phyloP scores from a whole-genome alignment of 176 grass and related monocot species.

The Elymus sibiricus region DNA sequence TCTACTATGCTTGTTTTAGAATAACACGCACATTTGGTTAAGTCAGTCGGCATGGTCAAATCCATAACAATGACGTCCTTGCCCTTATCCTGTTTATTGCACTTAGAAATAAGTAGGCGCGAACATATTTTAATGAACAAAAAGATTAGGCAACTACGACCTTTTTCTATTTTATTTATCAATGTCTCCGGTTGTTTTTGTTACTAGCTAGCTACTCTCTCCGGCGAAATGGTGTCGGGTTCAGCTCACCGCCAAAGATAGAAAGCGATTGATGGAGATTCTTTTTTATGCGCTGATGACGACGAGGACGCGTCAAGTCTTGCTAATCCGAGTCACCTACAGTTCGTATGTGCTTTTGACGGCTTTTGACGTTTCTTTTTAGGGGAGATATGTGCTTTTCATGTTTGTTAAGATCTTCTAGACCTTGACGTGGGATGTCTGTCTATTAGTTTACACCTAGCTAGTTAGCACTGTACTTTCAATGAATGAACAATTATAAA shows the following conservation, averaged over 20 bases:
- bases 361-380: neutral
- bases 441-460: neutral
- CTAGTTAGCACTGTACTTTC: neutral
- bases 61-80: neutral
- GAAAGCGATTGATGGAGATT: neutral
- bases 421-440: neutral
- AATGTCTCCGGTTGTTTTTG: too few relatives aligned
- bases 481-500: too few relatives aligned
- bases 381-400: too few relatives aligned
- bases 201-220: neutral
- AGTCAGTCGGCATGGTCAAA: neutral
- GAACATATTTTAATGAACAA: neutral
- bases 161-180: too few relatives aligned
- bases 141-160: too few relatives aligned
- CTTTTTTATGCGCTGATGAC: neutral
- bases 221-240: neutral
- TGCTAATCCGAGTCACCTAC: neutral
- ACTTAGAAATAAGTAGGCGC: neutral
- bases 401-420: neutral
- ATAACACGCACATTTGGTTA: neutral
- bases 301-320: neutral
- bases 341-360: neutral
- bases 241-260: neutral
- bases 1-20: too few relatives aligned
- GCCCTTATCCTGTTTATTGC: neutral